A percentile compares a stretch with the other conserved stretches of the same genome.
Conservation (phyloP, 306 rosid genomes). For the Boehmeria nivea region DNA sequence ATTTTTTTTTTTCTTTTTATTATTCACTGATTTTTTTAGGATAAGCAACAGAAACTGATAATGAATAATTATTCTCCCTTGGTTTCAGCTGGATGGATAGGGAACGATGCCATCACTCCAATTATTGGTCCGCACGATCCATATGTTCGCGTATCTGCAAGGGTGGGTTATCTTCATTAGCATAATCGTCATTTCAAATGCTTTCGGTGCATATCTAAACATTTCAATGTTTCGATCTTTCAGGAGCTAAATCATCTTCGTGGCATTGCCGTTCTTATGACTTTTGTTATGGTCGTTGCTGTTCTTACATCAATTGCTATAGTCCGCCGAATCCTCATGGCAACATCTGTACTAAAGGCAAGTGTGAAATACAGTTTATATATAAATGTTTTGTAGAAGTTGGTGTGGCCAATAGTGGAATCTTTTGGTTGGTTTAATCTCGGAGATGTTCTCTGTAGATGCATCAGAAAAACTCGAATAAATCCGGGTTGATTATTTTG, state of each 20-base stretch:
- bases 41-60: conserved; percentile 14
- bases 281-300: conserved; percentile 67
- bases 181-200: conserved; percentile 5
- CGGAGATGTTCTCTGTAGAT: too few species aligned
- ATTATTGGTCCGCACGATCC: conserved; percentile 90
- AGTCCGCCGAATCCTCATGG: conserved; percentile 94
- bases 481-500: too few species aligned
- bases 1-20: conserved; percentile 4
- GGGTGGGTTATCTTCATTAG: conserved; percentile 56
- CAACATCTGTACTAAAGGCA: conserved; percentile 95
- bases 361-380: conserved; percentile 27
- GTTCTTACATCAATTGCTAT: conserved; percentile 86
- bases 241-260: conserved; percentile 88
- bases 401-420: too few species aligned
- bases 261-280: conserved; percentile 74
- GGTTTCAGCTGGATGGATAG: conserved; percentile 92
- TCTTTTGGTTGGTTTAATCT: too few species aligned
- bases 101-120: conserved; percentile 81
- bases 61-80: conserved; percentile 31
- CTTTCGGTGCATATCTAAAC: conserved; percentile 12
- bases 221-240: conserved; percentile 27
- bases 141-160: conserved; percentile 61
- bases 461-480: too few species aligned
- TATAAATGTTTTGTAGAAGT: too few species aligned
- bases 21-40: too few species aligned